A percentile compares a stretch with the other conserved stretches of the same genome.
These are phyloP conservation scores for Heliocybe sulcata DNA, from an alignment of 1,284 basidiomycete species.

Conservation along the genomic window DNA sequence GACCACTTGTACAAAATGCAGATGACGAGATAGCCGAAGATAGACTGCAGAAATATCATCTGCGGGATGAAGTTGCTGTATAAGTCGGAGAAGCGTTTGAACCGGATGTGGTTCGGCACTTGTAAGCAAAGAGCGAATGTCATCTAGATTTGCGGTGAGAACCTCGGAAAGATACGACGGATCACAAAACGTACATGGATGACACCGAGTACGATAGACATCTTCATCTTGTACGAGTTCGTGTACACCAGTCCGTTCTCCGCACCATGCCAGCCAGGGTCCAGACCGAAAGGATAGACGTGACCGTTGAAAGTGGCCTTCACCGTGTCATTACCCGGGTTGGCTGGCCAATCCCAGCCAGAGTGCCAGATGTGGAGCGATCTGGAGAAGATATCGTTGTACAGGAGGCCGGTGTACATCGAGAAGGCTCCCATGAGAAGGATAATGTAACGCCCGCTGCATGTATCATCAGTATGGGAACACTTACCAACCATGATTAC, in stretches of 20 bases:
- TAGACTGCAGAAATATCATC: conserved; percentile 94
- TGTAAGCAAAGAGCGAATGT: conserved; percentile 96
- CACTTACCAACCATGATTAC: conserved; percentile 6
- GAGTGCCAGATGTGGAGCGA: conserved; percentile 85
- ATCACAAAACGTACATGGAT: conserved; percentile 70
- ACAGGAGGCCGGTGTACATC: conserved; percentile 94
- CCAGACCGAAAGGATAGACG: conserved; percentile 90
- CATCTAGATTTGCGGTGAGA: conserved; percentile 58
- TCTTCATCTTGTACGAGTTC: conserved; percentile 99
- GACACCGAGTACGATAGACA: conserved; percentile 96
- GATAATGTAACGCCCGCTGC: conserved; percentile 95
- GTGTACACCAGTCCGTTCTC: conserved; percentile 92
- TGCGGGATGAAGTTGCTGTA: conserved; percentile 96
- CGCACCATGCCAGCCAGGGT: conserved; percentile 93
- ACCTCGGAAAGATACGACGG: conserved; percentile 9
- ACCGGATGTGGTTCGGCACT: conserved; percentile 91
- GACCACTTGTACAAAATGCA: conserved; percentile 99
- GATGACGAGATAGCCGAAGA: conserved; percentile 94
- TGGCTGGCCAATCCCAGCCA: conserved; percentile 78
- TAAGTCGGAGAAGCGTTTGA: conserved; percentile 82
- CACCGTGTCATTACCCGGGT: conserved; percentile 36
- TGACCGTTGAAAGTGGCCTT: conserved; percentile 53
- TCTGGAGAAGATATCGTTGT: conserved; percentile 99
- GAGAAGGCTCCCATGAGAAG: conserved; percentile 96
- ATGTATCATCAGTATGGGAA: conserved; percentile 10